Evolutionary conservation across 2,329 filamentous ascomycete genomes (phyloP), one percentile per base, ranked within the genome.

Genomic region (Pestalotiopsis sp.): DNA sequence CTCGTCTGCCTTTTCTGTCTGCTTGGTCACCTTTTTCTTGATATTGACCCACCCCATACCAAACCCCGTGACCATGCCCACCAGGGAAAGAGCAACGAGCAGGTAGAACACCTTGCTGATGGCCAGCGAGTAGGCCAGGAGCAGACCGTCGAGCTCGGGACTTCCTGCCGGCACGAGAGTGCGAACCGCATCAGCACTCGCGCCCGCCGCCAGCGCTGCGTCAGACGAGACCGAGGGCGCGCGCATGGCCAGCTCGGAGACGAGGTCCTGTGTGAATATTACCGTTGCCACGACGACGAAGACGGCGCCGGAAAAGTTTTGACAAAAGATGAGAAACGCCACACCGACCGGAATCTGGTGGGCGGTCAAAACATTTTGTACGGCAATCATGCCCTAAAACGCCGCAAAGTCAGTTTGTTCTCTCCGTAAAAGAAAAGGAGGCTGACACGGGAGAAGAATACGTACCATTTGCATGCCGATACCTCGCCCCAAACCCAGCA

Each of bases 291-390:
- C 73, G 14, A 78, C 76, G 36, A 76, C 68, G 41, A 76, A 75
- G 23, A 77, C 69, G 1, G 77, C 74, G 23, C 71, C 66, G 6
- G 68, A 67, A 61, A 76, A 74, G 45, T 76, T 78, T 68, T 78
- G 74, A 64, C 70, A 72, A 61, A 78, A 78, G 11, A 78, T 72
- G 7, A 77, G 61, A 67, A 77, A 74, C n/a, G 75, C 74, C 13
- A 75, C 68, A 13, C 74, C 76, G 3, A 75, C 52, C 4, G 76
- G 72, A 39, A 75, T 74, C 65, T 77, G 72, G n/a, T 69, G 61
- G 1, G 71, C 69, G 1, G 73, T 70, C 4, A 79, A 69, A 11
- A 72, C 71, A 59, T 77, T 75, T 66, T 79, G 77, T 7, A 77
- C 69, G 13, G 77, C 76, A 7, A 77, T 65, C 14, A 79, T 17